Conservation (phyloP, 257 asterid genomes). For the Solanum okadae region DNA sequence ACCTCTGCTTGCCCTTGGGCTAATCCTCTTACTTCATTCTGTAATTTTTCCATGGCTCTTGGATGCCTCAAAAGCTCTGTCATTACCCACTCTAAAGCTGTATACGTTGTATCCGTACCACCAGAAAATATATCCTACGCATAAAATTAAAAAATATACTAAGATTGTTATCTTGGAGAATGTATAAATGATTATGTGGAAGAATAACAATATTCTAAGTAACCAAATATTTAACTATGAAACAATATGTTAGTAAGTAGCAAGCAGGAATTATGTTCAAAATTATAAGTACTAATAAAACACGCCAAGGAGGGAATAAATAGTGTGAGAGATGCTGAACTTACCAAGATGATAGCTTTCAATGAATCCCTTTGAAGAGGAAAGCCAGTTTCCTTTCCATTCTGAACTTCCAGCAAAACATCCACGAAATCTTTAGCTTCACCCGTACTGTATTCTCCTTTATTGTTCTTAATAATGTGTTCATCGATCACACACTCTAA, state of each 20-base stretch:
- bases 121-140: background rate
- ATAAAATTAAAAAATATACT: too few relatives aligned
- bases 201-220: background rate
- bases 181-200: background rate
- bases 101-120: background rate
- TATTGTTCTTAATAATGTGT: background rate
- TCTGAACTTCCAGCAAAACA: background rate
- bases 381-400: background rate
- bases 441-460: background rate
- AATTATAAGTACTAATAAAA: background rate
- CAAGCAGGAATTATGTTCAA: too few relatives aligned
- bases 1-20: background rate
- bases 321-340: background rate
- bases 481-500: conserved; percentile 16
- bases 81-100: background rate
- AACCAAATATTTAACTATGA: background rate
- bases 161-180: background rate
- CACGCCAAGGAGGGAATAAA: background rate
- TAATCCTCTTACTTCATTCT: background rate
- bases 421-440: background rate
- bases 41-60: background rate
- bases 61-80: background rate
- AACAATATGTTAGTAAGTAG: too few relatives aligned
- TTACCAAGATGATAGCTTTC: background rate
- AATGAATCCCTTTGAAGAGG: background rate